Evolutionary conservation across 441 rosid genomes (phyloP), one percentile per base, ranked within the genome.

Genomic region (Gossypium trilobum): DNA sequence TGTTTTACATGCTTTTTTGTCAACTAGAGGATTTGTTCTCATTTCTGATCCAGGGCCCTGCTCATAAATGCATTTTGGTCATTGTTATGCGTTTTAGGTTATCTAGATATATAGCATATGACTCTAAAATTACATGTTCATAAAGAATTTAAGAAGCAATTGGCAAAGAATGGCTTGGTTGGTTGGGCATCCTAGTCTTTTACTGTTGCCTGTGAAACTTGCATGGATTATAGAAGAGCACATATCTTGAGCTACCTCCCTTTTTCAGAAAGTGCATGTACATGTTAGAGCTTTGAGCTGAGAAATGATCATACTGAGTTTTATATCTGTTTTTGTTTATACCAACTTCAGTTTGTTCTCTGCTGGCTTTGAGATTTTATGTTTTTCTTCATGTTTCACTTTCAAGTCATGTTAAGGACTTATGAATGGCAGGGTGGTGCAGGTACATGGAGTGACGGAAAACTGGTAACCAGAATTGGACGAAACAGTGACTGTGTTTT

Each of bases 391-490:
- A 44, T 13, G 19, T 59, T 58, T 16, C 50, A 73, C 52, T 78
- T 68, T 70, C 74, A 76, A 81, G 75, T 86, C 79, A 82, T 85
- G 63, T 84, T 74, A 78, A 88, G 93, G 81, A 89, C 95, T 89
- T 91, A 90, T 89, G 81, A 57, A 63, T 86, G 74, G 88, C 99
- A 94, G 99, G 99, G 99, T 88, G 97, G 97, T 89, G 99, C 99
- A 90, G 99, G 99, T 89, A 88, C 99, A 33, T 94, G 99, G 99
- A 94, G 99, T 75, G 99, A 94, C 80, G 97, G 97, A 76, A 94
- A 94, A 85, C 92, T 94, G 55, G 95, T 94, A 44, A 94, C 99
- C 51, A 90, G 97, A 78, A 94, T 90, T 65, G 99, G 99, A 75
- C 92, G 91, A 84, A 94, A 94, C 82, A 87, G 89, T 50, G 87